Conservation (phyloP, 164 flowering plant species). For the Warburgia ugandensis region DNA sequence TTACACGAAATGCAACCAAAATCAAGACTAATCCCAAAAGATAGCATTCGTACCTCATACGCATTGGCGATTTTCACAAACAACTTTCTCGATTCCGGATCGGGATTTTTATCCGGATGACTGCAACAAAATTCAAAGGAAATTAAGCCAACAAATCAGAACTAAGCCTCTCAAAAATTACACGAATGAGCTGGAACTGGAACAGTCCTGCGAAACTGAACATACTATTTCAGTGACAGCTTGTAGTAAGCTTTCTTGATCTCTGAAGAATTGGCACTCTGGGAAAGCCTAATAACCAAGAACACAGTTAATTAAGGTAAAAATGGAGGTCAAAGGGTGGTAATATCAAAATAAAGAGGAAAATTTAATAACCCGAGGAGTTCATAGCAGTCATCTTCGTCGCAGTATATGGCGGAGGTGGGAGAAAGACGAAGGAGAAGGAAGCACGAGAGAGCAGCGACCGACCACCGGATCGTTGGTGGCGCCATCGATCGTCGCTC, state of each 20-base stretch:
- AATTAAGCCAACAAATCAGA: not conserved
- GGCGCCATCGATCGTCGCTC: slow-evolving; percentile 14
- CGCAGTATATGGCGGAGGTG: slow-evolving; percentile 79
- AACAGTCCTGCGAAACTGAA: not conserved
- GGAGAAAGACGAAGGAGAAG: slow-evolving; percentile 38
- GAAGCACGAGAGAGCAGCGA: slow-evolving; percentile 26
- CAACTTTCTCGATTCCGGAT: slow-evolving; percentile 80
- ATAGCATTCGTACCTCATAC: slow-evolving; percentile 58
- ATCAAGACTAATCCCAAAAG: not conserved
- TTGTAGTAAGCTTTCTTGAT: slow-evolving; percentile 94
- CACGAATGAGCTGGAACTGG: slow-evolving; percentile 6
- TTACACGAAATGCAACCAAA: not conserved
- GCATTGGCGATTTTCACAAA: slow-evolving; percentile 91
- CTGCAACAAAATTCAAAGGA: slow-evolving; percentile 25
- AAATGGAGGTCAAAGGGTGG: not conserved
- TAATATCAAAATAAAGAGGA: not conserved
- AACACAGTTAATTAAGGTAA: not conserved
- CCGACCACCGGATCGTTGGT: slow-evolving; percentile 36
- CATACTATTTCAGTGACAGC: slow-evolving; percentile 81
- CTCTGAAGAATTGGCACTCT: slow-evolving; percentile 81
- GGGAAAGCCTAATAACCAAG: slow-evolving; percentile 48
- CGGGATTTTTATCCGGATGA: slow-evolving; percentile 93
- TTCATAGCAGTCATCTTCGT: slow-evolving; percentile 94
- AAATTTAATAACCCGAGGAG: slow-evolving; percentile 59
- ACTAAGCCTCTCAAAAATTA: not conserved